These are phyloP conservation scores for Eucalyptus leucophloia DNA, from an alignment of 345 rosid species.

Conservation along the genomic window DNA sequence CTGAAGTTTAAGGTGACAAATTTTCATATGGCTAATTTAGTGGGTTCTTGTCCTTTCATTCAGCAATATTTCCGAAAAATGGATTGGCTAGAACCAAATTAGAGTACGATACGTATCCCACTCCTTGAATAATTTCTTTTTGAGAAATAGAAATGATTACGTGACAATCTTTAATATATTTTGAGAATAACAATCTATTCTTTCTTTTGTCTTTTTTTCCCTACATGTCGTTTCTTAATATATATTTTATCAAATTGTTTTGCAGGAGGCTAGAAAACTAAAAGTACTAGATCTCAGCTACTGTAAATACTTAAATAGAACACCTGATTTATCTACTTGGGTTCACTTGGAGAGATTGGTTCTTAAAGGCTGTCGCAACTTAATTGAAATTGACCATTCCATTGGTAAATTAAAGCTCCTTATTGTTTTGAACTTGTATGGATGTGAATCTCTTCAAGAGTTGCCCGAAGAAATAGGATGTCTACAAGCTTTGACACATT, in stretches of 20 bases:
- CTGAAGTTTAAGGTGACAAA: accelerated
- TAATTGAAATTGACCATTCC: background rate
- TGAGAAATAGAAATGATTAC: too few relatives aligned
- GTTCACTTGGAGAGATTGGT: background rate
- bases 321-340: background rate
- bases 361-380: accelerated
- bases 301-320: accelerated
- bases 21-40: background rate
- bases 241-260: background rate
- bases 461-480: too few relatives aligned
- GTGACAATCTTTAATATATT: too few relatives aligned
- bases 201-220: background rate
- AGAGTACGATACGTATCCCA: background rate
- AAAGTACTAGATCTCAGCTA: accelerated
- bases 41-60: accelerated
- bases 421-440: too few relatives aligned
- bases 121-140: too few relatives aligned
- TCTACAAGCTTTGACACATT: too few relatives aligned
- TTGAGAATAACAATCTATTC: too few relatives aligned
- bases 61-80: accelerated
- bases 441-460: too few relatives aligned
- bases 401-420: background rate
- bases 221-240: accelerated
- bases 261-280: accelerated
- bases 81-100: background rate